phyloP scores from a whole-genome alignment of 2,329 filamentous ascomycete genomes.

The Sporothrix brunneoviolacea region DNA sequence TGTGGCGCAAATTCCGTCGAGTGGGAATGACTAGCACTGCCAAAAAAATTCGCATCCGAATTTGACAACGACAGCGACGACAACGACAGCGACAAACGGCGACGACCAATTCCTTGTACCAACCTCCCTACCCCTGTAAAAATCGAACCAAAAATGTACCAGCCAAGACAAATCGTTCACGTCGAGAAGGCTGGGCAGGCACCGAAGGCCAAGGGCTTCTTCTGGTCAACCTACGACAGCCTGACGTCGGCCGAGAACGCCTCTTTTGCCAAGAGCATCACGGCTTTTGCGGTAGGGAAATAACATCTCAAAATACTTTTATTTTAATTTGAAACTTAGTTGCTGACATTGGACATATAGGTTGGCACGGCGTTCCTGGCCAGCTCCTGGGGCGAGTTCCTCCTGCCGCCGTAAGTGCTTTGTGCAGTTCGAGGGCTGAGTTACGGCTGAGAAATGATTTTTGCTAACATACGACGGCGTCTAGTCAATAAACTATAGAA shows the following conservation, averaged over 20 bases:
- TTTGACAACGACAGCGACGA: too few species aligned
- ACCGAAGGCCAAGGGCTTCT: slow-evolving; percentile 42
- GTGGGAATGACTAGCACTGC: too few species aligned
- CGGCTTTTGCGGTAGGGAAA: slow-evolving; percentile 49
- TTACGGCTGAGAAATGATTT: neutral
- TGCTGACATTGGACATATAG: slow-evolving; percentile 27
- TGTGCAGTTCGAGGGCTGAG: neutral
- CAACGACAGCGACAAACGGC: too few species aligned
- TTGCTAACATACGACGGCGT: neutral
- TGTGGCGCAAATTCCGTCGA: too few species aligned
- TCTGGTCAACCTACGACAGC: slow-evolving; percentile 49
- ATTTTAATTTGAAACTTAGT: too few species aligned
- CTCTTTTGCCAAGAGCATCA: slow-evolving; percentile 54
- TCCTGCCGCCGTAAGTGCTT: slow-evolving; percentile 43
- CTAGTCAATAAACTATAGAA: slow-evolving; percentile 1
- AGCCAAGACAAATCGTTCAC: slow-evolving; percentile 49
- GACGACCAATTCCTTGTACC: neutral
- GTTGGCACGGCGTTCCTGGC: slow-evolving; percentile 53
- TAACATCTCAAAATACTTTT: too few species aligned
- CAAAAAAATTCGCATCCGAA: too few species aligned
- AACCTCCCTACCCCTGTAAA: neutral
- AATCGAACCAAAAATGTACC: slow-evolving; percentile 40
- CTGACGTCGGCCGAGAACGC: slow-evolving; percentile 58
- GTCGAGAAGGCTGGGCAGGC: slow-evolving; percentile 41
- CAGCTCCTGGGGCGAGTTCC: slow-evolving; percentile 51